A percentile compares a stretch with the other conserved stretches of the same genome.
phyloP scores from a whole-genome alignment of 176 grass and related monocot genomes.

The Avena sativa region DNA sequence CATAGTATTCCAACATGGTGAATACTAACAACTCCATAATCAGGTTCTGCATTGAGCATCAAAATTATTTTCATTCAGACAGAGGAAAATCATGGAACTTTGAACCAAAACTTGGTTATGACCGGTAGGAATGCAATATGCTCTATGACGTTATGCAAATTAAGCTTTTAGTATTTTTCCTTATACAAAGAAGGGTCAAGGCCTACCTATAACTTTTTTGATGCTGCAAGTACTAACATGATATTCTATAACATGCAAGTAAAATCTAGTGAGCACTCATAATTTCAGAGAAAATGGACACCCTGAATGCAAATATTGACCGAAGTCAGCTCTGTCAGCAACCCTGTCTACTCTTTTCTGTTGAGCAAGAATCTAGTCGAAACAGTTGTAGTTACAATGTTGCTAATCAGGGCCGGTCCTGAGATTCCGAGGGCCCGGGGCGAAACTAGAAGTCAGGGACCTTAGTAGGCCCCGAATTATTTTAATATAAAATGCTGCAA shows the following conservation, averaged over 20 bases:
- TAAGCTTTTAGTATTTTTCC: constrained; percentile 16
- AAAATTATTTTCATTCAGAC: constrained; percentile 23
- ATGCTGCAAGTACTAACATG: neutral
- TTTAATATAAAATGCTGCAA: no score
- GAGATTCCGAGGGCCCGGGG: no score
- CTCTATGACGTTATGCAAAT: neutral
- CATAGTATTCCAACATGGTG: constrained; percentile 97
- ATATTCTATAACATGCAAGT: neutral
- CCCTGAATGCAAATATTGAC: neutral
- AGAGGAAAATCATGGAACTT: constrained; percentile 13
- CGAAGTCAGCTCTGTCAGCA: neutral
- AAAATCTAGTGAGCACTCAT: neutral
- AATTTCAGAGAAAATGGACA: constrained; percentile 25
- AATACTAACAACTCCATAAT: constrained; percentile 90
- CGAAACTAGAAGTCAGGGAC: no score
- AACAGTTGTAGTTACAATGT: constrained; percentile 7
- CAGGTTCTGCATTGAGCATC: constrained; percentile 52
- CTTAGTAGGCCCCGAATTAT: no score
- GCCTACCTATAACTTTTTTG: neutral
- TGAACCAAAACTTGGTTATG: neutral
- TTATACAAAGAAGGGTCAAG: neutral
- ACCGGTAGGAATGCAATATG: neutral
- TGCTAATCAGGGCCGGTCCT: no score
- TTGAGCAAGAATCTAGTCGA: neutral
- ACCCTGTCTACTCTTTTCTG: neutral